A percentile compares a stretch with the other conserved stretches of the same genome.
phyloP scores from a whole-genome alignment of 805 yeast genomes.

The Kazachstania kunashirensis region DNA sequence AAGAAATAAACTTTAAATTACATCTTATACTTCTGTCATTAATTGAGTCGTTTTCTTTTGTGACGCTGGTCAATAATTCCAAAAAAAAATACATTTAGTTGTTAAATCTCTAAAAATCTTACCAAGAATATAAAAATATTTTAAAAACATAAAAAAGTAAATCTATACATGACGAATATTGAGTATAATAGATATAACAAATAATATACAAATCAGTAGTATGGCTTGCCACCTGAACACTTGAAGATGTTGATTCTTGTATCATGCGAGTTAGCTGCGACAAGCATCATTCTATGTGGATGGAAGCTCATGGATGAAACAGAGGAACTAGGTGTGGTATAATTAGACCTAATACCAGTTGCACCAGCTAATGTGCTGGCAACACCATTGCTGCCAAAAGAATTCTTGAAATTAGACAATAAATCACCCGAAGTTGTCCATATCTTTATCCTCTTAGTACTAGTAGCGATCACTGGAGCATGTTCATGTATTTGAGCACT shows the following conservation, averaged over 20 bases:
- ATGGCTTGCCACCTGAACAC: slow-evolving; percentile 23
- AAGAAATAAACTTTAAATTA: too few species aligned
- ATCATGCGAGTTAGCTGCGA: slow-evolving; percentile 74
- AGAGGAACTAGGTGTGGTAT: slow-evolving; percentile 31
- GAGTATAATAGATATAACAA: too few species aligned
- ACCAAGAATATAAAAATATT: too few species aligned
- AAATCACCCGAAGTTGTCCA: slow-evolving; percentile 82
- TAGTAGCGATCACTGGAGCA: slow-evolving; percentile 89
- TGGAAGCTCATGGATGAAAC: slow-evolving; percentile 67
- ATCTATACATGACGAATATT: too few species aligned
- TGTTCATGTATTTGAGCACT: slow-evolving; percentile 86
- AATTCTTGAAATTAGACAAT: slow-evolving; percentile 48
- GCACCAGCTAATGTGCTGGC: slow-evolving; percentile 27
- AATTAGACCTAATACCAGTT: slow-evolving; percentile 23
- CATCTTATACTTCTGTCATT: too few species aligned
- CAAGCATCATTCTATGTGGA: slow-evolving; percentile 91
- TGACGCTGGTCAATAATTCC: too few species aligned
- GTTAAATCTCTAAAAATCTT: too few species aligned
- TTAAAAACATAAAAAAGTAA: too few species aligned
- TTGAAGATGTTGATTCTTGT: slow-evolving; percentile 56
- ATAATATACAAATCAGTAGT: neutral
- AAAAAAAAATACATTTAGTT: too few species aligned
- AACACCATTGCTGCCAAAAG: slow-evolving; percentile 23
- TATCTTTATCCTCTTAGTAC: slow-evolving; percentile 65
- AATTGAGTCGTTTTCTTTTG: too few species aligned